Evolutionary conservation across 2,329 filamentous ascomycete genomes (phyloP), one percentile per base, ranked within the genome.

Genomic region (Apiospora saccharicola): DNA sequence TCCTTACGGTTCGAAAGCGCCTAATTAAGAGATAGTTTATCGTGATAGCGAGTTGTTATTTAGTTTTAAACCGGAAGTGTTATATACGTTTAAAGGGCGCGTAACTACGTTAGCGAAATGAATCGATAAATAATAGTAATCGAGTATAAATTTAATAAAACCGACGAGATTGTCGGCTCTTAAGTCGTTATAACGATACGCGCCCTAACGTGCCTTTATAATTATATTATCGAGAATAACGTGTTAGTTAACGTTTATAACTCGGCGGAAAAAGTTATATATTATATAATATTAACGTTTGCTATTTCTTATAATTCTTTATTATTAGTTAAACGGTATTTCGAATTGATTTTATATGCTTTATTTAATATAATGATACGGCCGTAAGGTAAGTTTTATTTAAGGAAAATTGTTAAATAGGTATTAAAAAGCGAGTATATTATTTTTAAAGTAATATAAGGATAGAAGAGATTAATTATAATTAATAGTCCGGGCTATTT

Each of bases 351-450:
- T 82, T 95, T 94, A 78, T 96, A 93, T 0, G 93, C 93, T 78
- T 96, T 92, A 74, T 96, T 93, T 0, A 95, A 83, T 0, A 91
- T 92, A 22, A 95, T 81, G 49, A 94, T 84, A 6, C 90, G 86
- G 0, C 91, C 89, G 0, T 85, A 77, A 0, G 79, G 79, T 0
- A 79, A 74, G 0, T 85, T 80, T 67, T 89, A 84, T 72, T 92
- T 88, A 0, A 94, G 80, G 77, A 94, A 94, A 0, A 93, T 81
- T 2, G 86, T 86, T 1, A 95, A 83, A 26, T 89, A 92, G 53
- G 94, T 91, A 70, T 92, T 91, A 80, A 95, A 96, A 0, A 96
- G 83, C 0, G 88, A 85, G 76, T 93, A 96, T 0, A 92, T 92
- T 46, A 88, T 89, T 34, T 90, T 87, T 0, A 89, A 80, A 0